phyloP scores from a whole-genome alignment of 768 basidiomycete genomes.

The Pholiota microspora region DNA sequence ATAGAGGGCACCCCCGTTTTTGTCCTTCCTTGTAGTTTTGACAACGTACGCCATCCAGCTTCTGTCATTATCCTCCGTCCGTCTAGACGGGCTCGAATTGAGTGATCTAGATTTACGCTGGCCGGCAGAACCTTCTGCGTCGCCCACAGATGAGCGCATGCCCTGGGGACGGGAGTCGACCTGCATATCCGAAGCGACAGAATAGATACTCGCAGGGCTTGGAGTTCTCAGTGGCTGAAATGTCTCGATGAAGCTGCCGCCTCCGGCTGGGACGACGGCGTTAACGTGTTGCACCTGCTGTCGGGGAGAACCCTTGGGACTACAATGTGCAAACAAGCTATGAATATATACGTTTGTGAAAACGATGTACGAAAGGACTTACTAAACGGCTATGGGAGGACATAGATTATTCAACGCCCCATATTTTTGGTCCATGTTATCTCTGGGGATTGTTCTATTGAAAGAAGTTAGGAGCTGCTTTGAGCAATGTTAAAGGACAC shows the following conservation, averaged over 20 bases:
- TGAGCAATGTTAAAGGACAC: neutral
- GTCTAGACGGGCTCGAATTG: slow-evolving; percentile 1
- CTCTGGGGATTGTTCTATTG: neutral
- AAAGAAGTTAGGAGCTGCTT: neutral
- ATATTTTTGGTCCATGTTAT: neutral
- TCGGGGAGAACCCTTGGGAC: neutral
- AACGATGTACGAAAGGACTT: neutral
- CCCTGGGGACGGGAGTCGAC: too few relatives aligned
- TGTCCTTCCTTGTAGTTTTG: neutral
- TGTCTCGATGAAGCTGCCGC: neutral
- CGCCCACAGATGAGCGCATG: too few relatives aligned
- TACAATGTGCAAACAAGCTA: neutral
- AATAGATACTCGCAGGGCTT: slow-evolving; percentile 1
- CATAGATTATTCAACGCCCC: neutral
- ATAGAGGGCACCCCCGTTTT: slow-evolving; percentile 4
- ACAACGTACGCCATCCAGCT: neutral
- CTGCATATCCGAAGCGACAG: neutral
- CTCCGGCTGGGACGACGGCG: neutral
- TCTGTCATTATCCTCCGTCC: neutral
- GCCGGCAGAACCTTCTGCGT: neutral
- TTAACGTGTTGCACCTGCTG: neutral
- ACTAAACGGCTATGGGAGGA: neutral
- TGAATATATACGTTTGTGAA: neutral
- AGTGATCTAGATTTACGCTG: neutral
- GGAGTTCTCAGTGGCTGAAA: neutral